Conservation (phyloP, 164 flowering plant genomes). For the Umbellularia californica region DNA sequence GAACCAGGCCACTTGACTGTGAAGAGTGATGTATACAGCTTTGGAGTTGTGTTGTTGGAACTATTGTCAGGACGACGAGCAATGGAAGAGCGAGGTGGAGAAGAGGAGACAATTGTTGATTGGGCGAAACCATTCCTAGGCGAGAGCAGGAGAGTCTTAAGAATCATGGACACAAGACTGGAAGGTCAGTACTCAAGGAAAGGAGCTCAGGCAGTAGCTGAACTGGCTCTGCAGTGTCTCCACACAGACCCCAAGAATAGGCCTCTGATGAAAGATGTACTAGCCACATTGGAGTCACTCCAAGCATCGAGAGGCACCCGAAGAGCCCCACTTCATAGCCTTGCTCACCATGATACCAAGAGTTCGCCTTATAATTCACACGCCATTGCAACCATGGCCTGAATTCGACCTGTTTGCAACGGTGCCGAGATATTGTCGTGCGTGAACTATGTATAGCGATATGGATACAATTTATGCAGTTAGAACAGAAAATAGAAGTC, state of each 20-base stretch:
- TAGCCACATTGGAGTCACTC: conserved; percentile 41
- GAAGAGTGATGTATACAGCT: conserved; percentile 88
- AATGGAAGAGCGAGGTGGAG: conserved; percentile 34
- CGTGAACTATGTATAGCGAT: too few species aligned
- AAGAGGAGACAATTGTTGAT: conserved; percentile 61
- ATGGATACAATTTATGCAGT: too few species aligned
- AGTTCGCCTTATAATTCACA: conserved; percentile 9
- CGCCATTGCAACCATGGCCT: not conserved
- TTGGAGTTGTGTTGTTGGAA: conserved; percentile 79
- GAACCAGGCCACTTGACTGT: conserved; percentile 70
- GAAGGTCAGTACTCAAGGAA: conserved; percentile 84
- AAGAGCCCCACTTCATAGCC: conserved; percentile 20
- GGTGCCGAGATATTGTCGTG: not conserved
- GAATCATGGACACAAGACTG: conserved; percentile 82
- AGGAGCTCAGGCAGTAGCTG: conserved; percentile 61
- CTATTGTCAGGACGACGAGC: conserved; percentile 67
- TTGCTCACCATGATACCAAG: conserved; percentile 15
- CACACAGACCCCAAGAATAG: conserved; percentile 54
- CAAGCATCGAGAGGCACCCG: conserved; percentile 25
- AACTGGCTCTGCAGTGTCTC: conserved; percentile 64
- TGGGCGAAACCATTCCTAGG: conserved; percentile 81
- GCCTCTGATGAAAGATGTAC: conserved; percentile 62
- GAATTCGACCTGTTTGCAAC: not conserved
- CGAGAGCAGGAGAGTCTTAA: conserved; percentile 49
- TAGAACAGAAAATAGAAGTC: too few species aligned